Evolutionary conservation across 495 filamentous ascomycete genomes (phyloP).

Genomic region (Sabuloglossum arenarium): DNA sequence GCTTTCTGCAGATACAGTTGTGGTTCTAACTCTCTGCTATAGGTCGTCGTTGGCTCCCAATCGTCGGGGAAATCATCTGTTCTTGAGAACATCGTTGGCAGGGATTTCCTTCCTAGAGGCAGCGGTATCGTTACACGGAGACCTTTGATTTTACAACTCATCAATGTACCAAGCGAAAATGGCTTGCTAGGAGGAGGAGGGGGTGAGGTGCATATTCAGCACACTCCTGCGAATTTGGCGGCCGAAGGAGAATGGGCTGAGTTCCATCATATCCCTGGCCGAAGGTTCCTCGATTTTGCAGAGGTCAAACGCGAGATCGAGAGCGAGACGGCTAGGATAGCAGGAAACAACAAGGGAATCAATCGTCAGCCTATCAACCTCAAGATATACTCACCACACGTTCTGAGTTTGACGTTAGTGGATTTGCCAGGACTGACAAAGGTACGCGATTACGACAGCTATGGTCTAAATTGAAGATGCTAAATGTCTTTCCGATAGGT

Average conservation of each 20-base stretch:
- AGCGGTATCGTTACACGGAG: conserved; percentile 91
- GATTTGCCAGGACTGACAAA: conserved; percentile 94
- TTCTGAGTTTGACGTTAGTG: conserved; percentile 88
- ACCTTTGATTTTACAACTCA: conserved; percentile 89
- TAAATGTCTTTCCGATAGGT: conserved; percentile 29
- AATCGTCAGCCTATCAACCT: conserved; percentile 94
- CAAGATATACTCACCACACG: conserved; percentile 96
- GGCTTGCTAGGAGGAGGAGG: conserved; percentile 40
- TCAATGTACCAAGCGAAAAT: conserved; percentile 80
- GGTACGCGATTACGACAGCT: conserved; percentile 24
- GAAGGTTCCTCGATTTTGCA: conserved; percentile 78
- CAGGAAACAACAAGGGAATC: conserved; percentile 96
- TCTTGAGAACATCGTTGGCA: conserved; percentile 93
- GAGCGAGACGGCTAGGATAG: conserved; percentile 84
- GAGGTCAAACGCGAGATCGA: conserved; percentile 95
- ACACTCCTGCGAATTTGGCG: conserved; percentile 47
- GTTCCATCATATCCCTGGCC: conserved; percentile 81
- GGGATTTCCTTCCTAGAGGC: conserved; percentile 90
- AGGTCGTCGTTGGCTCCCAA: conserved; percentile 98
- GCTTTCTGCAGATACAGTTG: background rate
- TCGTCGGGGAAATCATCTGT: conserved; percentile 99
- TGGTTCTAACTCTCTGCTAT: background rate
- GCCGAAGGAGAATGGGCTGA: conserved; percentile 82
- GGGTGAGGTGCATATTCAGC: conserved; percentile 42
- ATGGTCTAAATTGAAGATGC: conserved; percentile 1